Conservation (phyloP, 108 stramenopile genomes). For the Phaeodactylum tricornutum region DNA sequence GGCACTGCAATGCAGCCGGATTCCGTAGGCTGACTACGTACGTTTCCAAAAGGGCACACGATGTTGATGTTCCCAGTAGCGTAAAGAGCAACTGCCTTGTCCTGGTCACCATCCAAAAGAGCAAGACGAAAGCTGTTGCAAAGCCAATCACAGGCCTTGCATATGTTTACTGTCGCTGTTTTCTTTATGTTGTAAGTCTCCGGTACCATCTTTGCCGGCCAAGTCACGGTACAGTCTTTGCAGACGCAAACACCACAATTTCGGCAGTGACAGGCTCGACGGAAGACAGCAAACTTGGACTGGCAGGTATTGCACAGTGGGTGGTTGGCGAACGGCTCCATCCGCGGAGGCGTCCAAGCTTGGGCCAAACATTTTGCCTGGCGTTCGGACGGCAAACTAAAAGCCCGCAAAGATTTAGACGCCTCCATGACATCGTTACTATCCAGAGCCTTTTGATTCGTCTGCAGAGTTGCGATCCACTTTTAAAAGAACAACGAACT, state of each 20-base stretch:
- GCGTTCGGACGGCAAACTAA: constrained; percentile 26
- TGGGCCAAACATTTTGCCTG: constrained; percentile 30
- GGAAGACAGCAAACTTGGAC: constrained; percentile 31
- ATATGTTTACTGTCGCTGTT: constrained; percentile 30
- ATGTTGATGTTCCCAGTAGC: constrained; percentile 34
- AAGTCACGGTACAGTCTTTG: constrained; percentile 22
- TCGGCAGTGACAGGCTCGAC: constrained; percentile 45
- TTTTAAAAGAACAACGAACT: neutral
- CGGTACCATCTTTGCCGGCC: constrained; percentile 52
- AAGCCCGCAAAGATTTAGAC: constrained; percentile 29
- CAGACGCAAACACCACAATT: constrained; percentile 58
- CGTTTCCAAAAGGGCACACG: constrained; percentile 17
- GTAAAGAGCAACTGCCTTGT: constrained; percentile 40
- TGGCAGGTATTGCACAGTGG: constrained; percentile 35
- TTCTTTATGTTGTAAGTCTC: constrained; percentile 50
- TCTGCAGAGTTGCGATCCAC: constrained; percentile 47
- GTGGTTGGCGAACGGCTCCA: constrained; percentile 28
- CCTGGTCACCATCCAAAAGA: constrained; percentile 38
- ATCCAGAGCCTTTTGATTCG: constrained; percentile 48
- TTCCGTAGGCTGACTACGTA: too few relatives aligned
- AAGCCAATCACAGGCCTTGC: constrained; percentile 46
- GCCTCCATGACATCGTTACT: constrained; percentile 29
- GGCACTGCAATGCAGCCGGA: too few relatives aligned
- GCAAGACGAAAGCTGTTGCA: constrained; percentile 41
- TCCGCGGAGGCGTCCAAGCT: constrained; percentile 40